Evolutionary conservation across 1,284 basidiomycete genomes (phyloP).

Genomic region (Fomitopsis palustris): DNA sequence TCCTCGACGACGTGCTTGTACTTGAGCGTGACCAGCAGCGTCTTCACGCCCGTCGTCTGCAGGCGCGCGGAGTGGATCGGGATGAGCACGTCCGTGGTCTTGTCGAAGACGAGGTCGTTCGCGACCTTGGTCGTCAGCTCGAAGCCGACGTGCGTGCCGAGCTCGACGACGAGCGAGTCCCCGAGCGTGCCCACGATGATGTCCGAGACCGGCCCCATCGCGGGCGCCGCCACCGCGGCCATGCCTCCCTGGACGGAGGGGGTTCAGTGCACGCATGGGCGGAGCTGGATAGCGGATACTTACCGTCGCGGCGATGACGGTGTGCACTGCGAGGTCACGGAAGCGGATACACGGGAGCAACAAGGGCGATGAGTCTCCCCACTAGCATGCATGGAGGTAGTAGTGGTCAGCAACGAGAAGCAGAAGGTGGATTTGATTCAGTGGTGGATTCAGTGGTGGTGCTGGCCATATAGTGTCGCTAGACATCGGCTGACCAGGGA

Average conservation of each 20-base stretch:
- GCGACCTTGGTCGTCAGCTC: neutral
- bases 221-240: neutral
- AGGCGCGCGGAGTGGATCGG: neutral
- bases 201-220: neutral
- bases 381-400: no score
- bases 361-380: neutral
- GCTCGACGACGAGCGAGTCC: neutral
- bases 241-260: neutral
- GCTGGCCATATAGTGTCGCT: no score
- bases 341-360: neutral
- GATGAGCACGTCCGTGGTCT: neutral
- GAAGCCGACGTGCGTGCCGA: neutral
- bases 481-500: no score
- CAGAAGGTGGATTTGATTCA: no score
- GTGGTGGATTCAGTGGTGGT: no score
- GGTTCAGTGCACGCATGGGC: neutral
- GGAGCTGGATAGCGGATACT: neutral
- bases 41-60: neutral
- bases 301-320: neutral
- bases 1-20: neutral
- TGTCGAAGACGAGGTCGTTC: neutral
- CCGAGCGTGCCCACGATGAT: neutral
- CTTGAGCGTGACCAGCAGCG: neutral
- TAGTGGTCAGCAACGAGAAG: no score
- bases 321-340: neutral